Evolutionary conservation across 768 basidiomycete genomes (phyloP).

Genomic region (Amanita rubescens): DNA sequence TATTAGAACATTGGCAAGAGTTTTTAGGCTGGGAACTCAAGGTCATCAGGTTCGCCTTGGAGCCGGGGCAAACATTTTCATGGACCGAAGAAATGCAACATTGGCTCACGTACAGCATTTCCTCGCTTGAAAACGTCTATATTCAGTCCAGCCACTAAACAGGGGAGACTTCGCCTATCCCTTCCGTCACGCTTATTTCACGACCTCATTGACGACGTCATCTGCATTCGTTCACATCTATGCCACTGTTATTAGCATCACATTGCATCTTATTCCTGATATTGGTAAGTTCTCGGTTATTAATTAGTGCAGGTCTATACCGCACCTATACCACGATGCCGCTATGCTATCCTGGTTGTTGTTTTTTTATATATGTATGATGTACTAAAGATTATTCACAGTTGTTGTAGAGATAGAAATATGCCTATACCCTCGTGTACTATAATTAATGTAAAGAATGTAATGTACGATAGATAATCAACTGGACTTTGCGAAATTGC

Average conservation of each 20-base stretch:
- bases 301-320: too few relatives aligned
- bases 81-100: background rate
- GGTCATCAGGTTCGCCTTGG: background rate
- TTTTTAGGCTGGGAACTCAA: slow-evolving; percentile 2
- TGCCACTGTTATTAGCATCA: too few relatives aligned
- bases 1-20: background rate
- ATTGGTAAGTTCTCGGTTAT: too few relatives aligned
- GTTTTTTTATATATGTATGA: background rate
- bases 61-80: background rate
- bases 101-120: background rate
- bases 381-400: background rate
- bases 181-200: background rate
- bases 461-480: background rate
- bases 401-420: background rate
- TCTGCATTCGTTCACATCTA: too few relatives aligned
- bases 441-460: background rate
- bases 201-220: background rate
- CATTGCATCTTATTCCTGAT: too few relatives aligned
- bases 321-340: background rate
- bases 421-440: background rate
- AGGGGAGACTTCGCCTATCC: background rate
- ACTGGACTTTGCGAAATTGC: too few relatives aligned
- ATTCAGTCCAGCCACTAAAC: background rate
- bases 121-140: background rate
- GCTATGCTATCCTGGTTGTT: background rate